Evolutionary conservation across 179 eudicot species (phyloP).

Genomic region (Silene noctiflora): DNA sequence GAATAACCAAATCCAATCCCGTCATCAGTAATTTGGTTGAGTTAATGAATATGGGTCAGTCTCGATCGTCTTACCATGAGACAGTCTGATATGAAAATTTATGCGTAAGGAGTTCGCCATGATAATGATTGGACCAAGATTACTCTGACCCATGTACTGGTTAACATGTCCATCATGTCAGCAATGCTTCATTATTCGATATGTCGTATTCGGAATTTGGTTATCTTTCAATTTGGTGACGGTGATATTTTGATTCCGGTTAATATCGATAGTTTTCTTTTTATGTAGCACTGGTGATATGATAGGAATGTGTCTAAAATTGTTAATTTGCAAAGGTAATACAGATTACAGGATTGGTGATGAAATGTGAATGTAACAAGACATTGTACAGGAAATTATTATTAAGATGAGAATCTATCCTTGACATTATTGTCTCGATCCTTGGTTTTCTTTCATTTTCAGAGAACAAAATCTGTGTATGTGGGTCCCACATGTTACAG

Average conservation of each 20-base stretch:
- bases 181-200: neutral
- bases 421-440: slow-evolving; percentile 17
- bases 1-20: neutral
- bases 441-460: slow-evolving; percentile 26
- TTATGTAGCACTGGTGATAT: slow-evolving; percentile 18
- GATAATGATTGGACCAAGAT: slow-evolving; percentile 15
- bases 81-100: too few species aligned
- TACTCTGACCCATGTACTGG: slow-evolving; percentile 6
- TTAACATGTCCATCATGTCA: slow-evolving; percentile 5
- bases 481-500: slow-evolving; percentile 21
- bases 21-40: too few species aligned
- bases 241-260: neutral
- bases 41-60: neutral
- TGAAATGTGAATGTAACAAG: slow-evolving; percentile 21
- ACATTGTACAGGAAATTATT: neutral
- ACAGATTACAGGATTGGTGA: neutral
- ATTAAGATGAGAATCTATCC: slow-evolving; percentile 13
- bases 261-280: neutral
- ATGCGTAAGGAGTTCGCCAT: slow-evolving; percentile 5
- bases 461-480: slow-evolving; percentile 23
- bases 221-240: neutral
- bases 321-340: neutral
- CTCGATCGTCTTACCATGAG: neutral
- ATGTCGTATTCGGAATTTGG: neutral
- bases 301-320: slow-evolving; percentile 26